phyloP scores from a whole-genome alignment of 2,329 filamentous ascomycete species.

The Pleomassaria siparia region DNA sequence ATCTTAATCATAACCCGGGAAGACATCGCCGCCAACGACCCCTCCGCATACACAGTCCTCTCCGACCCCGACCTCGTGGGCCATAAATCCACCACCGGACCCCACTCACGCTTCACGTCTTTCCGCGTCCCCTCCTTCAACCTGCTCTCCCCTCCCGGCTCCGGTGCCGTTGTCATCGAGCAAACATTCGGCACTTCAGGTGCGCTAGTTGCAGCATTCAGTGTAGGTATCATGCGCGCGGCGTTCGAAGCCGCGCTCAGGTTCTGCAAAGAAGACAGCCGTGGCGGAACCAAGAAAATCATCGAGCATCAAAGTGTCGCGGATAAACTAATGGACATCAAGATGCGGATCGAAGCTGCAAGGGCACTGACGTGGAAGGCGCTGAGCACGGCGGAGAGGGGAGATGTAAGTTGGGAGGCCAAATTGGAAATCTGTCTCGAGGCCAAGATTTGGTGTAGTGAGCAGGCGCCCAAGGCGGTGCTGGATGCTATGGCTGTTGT shows the following conservation, averaged over 20 bases:
- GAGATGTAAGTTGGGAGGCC: constrained; percentile 43
- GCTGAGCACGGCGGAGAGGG: constrained; percentile 47
- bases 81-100: constrained; percentile 52
- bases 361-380: constrained; percentile 57
- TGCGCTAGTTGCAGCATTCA: constrained; percentile 58
- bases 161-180: constrained; percentile 48
- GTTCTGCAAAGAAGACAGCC: constrained; percentile 52
- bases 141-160: constrained; percentile 49
- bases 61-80: constrained; percentile 50
- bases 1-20: constrained; percentile 54
- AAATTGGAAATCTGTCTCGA: constrained; percentile 51
- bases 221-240: constrained; percentile 55
- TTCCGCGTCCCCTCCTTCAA: constrained; percentile 53
- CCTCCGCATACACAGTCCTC: constrained; percentile 50
- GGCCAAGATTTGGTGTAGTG: constrained; percentile 56
- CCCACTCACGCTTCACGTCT: constrained; percentile 52
- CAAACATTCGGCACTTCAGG: constrained; percentile 50
- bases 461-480: constrained; percentile 52
- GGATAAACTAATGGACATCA: constrained; percentile 55
- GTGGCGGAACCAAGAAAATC: constrained; percentile 50
- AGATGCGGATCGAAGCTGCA: constrained; percentile 55
- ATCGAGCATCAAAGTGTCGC: constrained; percentile 54
- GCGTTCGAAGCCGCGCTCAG: constrained; percentile 55
- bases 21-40: constrained; percentile 49
- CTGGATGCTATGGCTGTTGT: constrained; percentile 56